Percentiles rank a stretch among this genome's conserved stretches.
Evolutionary conservation across 345 rosid genomes (phyloP).

Genomic region (Geranium brycei): DNA sequence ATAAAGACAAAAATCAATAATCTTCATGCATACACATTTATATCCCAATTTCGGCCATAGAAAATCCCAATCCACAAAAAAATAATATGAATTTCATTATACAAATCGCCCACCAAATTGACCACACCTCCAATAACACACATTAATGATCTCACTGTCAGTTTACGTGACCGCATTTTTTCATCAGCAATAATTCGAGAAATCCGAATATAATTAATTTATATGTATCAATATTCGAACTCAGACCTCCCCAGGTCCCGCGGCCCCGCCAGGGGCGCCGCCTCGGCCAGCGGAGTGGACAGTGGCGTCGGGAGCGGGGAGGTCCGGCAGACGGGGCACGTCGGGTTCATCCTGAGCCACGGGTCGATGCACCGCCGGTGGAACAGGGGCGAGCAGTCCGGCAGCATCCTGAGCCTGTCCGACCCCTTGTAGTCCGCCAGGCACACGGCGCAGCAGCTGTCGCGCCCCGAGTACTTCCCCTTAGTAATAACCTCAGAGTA

Average conservation of each 20-base stretch:
- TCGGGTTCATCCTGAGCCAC: constrained; percentile 62
- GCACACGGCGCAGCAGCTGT: constrained; percentile 60
- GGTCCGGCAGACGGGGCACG: constrained; percentile 69
- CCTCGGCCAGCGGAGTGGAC: constrained; percentile 68
- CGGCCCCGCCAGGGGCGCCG: constrained; percentile 34
- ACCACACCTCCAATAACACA: not conserved
- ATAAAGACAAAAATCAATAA: too few relatives aligned
- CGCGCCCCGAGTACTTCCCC: constrained; percentile 9
- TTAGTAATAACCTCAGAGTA: constrained; percentile 47
- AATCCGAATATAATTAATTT: too few relatives aligned
- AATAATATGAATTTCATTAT: too few relatives aligned
- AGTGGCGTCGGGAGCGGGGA: constrained; percentile 82
- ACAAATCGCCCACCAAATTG: too few relatives aligned
- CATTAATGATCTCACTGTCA: constrained; percentile 7
- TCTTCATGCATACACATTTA: too few relatives aligned
- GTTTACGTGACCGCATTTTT: too few relatives aligned
- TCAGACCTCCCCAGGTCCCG: constrained; percentile 18
- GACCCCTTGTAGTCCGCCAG: constrained; percentile 58
- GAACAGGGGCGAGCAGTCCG: constrained; percentile 70
- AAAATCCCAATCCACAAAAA: too few relatives aligned
- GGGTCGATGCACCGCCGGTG: constrained; percentile 78
- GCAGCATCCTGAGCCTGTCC: constrained; percentile 46
- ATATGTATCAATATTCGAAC: too few relatives aligned
- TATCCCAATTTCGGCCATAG: too few relatives aligned
- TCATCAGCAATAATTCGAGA: too few relatives aligned